A percentile compares a stretch with the other conserved stretches of the same genome.
Conservation (phyloP, 805 yeast genomes). For the Alloascoidea hylecoeti region DNA sequence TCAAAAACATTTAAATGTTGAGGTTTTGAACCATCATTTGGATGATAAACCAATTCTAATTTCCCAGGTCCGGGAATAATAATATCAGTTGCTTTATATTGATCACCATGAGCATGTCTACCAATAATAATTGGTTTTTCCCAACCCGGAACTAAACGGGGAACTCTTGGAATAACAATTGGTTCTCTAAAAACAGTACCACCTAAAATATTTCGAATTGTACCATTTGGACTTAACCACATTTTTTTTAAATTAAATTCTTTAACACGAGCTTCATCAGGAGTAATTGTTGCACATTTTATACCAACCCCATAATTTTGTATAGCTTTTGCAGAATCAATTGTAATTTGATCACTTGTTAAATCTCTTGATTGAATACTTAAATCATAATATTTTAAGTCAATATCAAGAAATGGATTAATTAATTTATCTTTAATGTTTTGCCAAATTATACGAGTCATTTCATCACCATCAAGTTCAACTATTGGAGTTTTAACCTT, state of each 20-base stretch:
- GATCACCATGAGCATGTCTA: slow-evolving; percentile 96
- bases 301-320: slow-evolving; percentile 84
- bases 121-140: slow-evolving; percentile 93
- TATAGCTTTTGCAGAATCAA: slow-evolving; percentile 84
- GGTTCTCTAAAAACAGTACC: slow-evolving; percentile 98
- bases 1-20: slow-evolving; percentile 49
- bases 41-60: slow-evolving; percentile 64
- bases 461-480: slow-evolving; percentile 97
- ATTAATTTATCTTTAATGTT: slow-evolving; percentile 76
- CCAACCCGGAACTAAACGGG: slow-evolving; percentile 86
- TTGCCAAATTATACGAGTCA: slow-evolving; percentile 94
- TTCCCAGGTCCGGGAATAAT: slow-evolving; percentile 71
- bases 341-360: slow-evolving; percentile 80
- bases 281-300: slow-evolving; percentile 98
- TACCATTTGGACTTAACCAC: slow-evolving; percentile 98
- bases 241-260: slow-evolving; percentile 85
- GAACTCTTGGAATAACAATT: slow-evolving; percentile 78
- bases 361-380: slow-evolving; percentile 77
- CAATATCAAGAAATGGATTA: slow-evolving; percentile 73
- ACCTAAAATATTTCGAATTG: slow-evolving; percentile 88
- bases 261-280: slow-evolving; percentile 89
- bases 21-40: slow-evolving; percentile 42
- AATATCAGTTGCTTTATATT: slow-evolving; percentile 84
- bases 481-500: slow-evolving; percentile 80
- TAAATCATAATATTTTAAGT: slow-evolving; percentile 83